Evolutionary conservation across 768 basidiomycete genomes (phyloP).

Genomic region (Tulasnella sp.): DNA sequence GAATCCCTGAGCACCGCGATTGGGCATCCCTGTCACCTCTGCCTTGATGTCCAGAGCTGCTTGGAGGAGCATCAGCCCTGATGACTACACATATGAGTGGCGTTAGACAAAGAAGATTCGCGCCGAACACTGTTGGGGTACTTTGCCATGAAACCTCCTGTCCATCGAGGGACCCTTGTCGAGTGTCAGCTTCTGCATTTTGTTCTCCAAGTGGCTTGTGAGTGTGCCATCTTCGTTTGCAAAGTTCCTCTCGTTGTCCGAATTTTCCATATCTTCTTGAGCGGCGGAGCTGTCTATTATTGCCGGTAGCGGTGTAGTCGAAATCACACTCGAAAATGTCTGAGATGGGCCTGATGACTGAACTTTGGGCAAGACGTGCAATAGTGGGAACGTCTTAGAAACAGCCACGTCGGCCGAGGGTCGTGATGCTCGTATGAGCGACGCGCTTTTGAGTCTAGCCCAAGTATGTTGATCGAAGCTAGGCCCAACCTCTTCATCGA

Average conservation of each 20-base stretch:
- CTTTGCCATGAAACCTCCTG: slow-evolving; percentile 1
- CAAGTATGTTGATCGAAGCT: slow-evolving; percentile 8
- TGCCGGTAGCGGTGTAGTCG: background rate
- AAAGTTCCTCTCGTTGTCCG: background rate
- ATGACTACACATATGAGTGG: background rate
- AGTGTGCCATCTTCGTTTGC: background rate
- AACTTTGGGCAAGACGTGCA: background rate
- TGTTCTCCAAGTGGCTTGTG: background rate
- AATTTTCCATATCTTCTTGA: slow-evolving; percentile 20
- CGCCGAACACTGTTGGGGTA: background rate
- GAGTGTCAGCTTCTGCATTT: background rate
- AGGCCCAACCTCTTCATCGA: slow-evolving; percentile 18
- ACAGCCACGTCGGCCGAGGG: background rate
- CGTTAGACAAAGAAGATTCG: background rate
- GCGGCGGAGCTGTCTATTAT: background rate
- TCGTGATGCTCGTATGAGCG: slow-evolving; percentile 18
- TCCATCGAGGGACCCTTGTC: background rate
- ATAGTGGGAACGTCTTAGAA: background rate
- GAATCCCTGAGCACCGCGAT: slow-evolving; percentile 17
- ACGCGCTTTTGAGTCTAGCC: slow-evolving; percentile 22
- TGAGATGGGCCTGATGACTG: background rate
- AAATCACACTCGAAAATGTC: background rate
- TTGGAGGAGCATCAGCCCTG: slow-evolving; percentile 37
- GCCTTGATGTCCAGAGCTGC: slow-evolving; percentile 48
- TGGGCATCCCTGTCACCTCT: slow-evolving; percentile 45